These are phyloP conservation scores for Botrytis aclada DNA, from an alignment of 2,329 filamentous ascomycete species.

Conservation along the genomic window DNA sequence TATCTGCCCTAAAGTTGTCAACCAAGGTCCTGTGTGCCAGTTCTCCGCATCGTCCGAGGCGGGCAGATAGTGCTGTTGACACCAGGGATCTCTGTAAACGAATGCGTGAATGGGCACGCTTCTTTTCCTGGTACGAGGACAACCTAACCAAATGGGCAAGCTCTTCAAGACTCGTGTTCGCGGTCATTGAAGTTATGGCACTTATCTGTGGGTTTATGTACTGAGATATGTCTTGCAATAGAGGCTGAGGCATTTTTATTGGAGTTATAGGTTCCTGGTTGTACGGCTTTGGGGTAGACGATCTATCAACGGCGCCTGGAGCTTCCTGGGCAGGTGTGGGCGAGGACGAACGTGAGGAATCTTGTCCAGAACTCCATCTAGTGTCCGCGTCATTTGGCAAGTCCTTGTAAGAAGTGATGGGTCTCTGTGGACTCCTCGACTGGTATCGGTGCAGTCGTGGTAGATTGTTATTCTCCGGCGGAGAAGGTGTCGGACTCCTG, in stretches of 20 bases:
- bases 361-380: conserved; percentile 38
- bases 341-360: conserved; percentile 28
- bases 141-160: conserved; percentile 74
- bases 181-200: conserved; percentile 51
- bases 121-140: conserved; percentile 78
- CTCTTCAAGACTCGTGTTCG: conserved; percentile 70
- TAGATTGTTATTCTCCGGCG: conserved; percentile 50
- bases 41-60: conserved; percentile 71
- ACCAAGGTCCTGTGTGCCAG: conserved; percentile 72
- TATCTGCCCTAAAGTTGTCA: conserved; percentile 73
- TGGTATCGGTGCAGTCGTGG: conserved; percentile 48
- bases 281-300: conserved; percentile 21
- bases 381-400: conserved; percentile 46
- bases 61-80: conserved; percentile 70
- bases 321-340: conserved; percentile 29
- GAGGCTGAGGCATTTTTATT: conserved; percentile 41
- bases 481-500: conserved; percentile 54
- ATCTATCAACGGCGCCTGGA: conserved; percentile 34
- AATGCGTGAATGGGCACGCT: conserved; percentile 68
- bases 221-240: conserved; percentile 63
- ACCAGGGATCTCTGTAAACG: conserved; percentile 72
- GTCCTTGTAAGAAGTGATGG: conserved; percentile 45
- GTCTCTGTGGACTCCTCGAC: conserved; percentile 54
- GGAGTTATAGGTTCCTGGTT: conserved; percentile 25
- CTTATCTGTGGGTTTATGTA: conserved; percentile 60